Conservation (phyloP, 371 early-diverging fungal genomes). For the Haplosporangium sp. region DNA sequence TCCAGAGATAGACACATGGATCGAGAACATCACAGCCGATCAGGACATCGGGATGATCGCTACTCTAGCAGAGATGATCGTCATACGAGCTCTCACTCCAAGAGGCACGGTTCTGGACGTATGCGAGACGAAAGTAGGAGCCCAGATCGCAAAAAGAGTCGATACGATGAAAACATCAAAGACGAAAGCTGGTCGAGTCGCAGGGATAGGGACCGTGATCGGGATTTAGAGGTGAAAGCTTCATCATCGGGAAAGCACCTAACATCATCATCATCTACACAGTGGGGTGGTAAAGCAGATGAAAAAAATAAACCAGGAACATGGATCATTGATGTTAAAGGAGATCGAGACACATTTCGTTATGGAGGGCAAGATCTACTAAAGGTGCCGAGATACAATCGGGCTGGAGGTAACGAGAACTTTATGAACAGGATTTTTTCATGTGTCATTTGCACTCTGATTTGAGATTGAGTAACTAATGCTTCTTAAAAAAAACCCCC, state of each 20-base stretch:
- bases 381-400: slow-evolving; percentile 56
- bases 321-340: slow-evolving; percentile 50
- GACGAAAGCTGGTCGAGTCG: slow-evolving; percentile 18
- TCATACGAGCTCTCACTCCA: neutral
- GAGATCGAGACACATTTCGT: slow-evolving; percentile 57
- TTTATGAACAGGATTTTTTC: neutral
- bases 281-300: neutral
- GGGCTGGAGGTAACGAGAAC: slow-evolving; percentile 55
- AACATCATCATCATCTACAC: neutral
- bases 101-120: slow-evolving; percentile 7
- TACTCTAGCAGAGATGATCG: slow-evolving; percentile 9
- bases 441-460: neutral
- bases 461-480: neutral
- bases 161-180: slow-evolving; percentile 7
- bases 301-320: slow-evolving; percentile 38
- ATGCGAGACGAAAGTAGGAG: slow-evolving; percentile 12
- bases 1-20: slow-evolving; percentile 13
- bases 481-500: neutral
- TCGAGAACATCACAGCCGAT: slow-evolving; percentile 7
- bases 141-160: slow-evolving; percentile 36
- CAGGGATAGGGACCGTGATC: slow-evolving; percentile 19
- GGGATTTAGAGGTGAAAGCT: neutral
- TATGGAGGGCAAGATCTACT: slow-evolving; percentile 58
- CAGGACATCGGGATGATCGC: slow-evolving; percentile 4
- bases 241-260: neutral